Evolutionary conservation across 2,329 filamentous ascomycete species (phyloP).

Genomic region (Colletotrichum sp.): DNA sequence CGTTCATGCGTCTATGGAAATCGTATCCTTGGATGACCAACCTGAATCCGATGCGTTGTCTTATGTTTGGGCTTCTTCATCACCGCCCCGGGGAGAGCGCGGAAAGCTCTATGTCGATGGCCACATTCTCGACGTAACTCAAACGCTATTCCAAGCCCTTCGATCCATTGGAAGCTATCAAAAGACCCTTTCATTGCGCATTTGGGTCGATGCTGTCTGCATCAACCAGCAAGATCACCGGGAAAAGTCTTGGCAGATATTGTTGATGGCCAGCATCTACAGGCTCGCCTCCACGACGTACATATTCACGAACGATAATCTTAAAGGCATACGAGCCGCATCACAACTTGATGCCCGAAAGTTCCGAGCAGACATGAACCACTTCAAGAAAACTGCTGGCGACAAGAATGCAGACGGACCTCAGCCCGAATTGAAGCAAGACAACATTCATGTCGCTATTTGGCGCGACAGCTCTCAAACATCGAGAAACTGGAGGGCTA

Average conservation of each 20-base stretch:
- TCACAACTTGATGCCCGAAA: background rate
- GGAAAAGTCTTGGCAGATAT: background rate
- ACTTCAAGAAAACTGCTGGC: background rate
- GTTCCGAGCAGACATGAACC: background rate
- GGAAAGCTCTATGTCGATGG: background rate
- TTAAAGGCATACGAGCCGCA: accelerated
- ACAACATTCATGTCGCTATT: background rate
- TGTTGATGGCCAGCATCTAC: background rate
- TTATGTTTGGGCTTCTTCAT: background rate
- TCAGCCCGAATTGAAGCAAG: background rate
- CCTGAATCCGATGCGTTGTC: background rate
- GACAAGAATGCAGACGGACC: background rate
- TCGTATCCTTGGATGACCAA: background rate
- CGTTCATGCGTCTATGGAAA: background rate
- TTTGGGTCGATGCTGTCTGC: background rate
- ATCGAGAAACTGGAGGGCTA: background rate
- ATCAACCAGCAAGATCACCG: background rate
- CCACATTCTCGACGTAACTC: background rate
- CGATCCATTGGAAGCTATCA: background rate
- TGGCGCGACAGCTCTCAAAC: background rate
- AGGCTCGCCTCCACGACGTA: background rate
- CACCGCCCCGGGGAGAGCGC: background rate
- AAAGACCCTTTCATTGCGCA: background rate
- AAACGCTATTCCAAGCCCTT: background rate
- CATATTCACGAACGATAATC: background rate